phyloP scores from a whole-genome alignment of 805 yeast species.

The Candida loeiensis region DNA sequence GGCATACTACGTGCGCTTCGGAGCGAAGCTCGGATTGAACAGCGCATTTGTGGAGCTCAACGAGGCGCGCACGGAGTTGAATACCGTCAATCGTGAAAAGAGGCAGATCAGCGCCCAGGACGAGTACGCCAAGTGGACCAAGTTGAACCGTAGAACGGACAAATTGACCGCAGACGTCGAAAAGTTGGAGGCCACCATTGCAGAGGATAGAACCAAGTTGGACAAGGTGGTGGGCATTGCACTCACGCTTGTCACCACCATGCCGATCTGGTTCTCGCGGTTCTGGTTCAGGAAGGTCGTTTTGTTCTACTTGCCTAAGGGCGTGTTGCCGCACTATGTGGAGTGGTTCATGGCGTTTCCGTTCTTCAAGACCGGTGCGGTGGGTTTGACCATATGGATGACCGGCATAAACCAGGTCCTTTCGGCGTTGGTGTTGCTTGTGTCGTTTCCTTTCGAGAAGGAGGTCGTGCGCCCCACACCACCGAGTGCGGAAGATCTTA shows the following conservation, averaged over 20 bases:
- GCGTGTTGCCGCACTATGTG: conserved; percentile 51
- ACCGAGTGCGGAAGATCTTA: conserved; percentile 1
- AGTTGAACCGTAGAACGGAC: conserved; percentile 70
- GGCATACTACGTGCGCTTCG: conserved; percentile 31
- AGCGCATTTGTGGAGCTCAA: conserved; percentile 21
- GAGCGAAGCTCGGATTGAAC: conserved; percentile 33
- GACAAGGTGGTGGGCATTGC: conserved; percentile 28
- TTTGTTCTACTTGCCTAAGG: conserved; percentile 57
- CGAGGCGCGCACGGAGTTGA: conserved; percentile 41
- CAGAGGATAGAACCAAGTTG: conserved; percentile 32
- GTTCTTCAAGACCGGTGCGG: conserved; percentile 56
- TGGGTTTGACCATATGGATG: conserved; percentile 60
- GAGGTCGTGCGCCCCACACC: conserved; percentile 14
- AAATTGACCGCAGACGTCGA: conserved; percentile 52
- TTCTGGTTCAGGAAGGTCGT: conserved; percentile 51
- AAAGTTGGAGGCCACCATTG: conserved; percentile 36
- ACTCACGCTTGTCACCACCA: conserved; percentile 39
- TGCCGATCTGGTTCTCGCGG: conserved; percentile 48
- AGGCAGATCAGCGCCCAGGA: conserved; percentile 79
- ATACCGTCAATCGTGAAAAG: conserved; percentile 48
- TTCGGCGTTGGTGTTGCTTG: conserved; percentile 11
- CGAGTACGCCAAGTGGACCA: conserved; percentile 94
- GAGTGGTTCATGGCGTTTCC: conserved; percentile 64
- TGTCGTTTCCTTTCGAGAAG: conserved; percentile 16
- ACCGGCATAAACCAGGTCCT: conserved; percentile 37